A percentile compares a stretch with the other conserved stretches of the same genome.
phyloP scores from a whole-genome alignment of 1,284 basidiomycete genomes.

The Singerocomus inundabilis region DNA sequence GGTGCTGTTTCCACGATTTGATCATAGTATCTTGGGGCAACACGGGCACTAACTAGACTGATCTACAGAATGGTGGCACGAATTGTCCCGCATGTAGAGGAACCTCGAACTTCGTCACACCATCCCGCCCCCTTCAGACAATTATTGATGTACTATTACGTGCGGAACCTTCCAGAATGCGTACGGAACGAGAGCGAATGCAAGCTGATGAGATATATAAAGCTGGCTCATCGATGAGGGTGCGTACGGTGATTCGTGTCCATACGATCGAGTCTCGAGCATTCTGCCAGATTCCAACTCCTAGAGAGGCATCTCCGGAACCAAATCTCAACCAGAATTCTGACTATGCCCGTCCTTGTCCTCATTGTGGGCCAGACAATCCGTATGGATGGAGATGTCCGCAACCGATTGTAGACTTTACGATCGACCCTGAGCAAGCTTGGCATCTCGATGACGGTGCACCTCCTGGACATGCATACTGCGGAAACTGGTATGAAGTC shows the following conservation, averaged over 20 bases:
- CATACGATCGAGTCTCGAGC: neutral
- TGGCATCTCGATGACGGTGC: constrained; percentile 71
- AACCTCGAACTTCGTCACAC: constrained; percentile 59
- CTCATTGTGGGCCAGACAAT: constrained; percentile 66
- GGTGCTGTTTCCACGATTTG: neutral
- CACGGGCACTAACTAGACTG: constrained; percentile 10
- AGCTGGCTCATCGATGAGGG: constrained; percentile 61
- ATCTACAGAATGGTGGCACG: constrained; percentile 68
- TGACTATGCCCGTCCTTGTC: constrained; percentile 70
- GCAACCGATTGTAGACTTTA: constrained; percentile 68
- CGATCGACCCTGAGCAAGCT: constrained; percentile 58
- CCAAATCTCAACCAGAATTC: constrained; percentile 59
- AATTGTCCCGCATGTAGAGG: constrained; percentile 76
- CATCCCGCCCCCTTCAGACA: constrained; percentile 66
- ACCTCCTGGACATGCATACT: constrained; percentile 72
- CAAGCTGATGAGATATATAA: constrained; percentile 78
- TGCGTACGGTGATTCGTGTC: constrained; percentile 39
- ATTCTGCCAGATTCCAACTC: constrained; percentile 59
- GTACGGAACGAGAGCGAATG: constrained; percentile 61
- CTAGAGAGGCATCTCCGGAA: constrained; percentile 71
- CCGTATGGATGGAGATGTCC: constrained; percentile 71
- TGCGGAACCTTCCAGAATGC: constrained; percentile 59
- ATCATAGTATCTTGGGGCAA: neutral
- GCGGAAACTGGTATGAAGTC: constrained; percentile 65
- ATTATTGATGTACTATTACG: constrained; percentile 68